phyloP scores from a whole-genome alignment of 1,284 basidiomycete species.

The Pyrrhoderma noxium region DNA sequence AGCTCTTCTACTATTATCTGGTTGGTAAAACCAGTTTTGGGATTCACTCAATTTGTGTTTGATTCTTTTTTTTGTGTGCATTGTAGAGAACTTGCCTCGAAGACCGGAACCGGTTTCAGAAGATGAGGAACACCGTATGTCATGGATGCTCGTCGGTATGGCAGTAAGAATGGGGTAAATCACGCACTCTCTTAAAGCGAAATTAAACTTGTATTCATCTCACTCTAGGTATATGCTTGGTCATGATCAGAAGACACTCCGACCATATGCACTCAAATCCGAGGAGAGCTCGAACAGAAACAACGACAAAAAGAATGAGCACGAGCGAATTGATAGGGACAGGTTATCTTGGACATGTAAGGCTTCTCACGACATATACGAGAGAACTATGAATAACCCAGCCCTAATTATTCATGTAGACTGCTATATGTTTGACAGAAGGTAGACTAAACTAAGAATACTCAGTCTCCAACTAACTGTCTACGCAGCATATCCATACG shows the following conservation, averaged over 20 bases:
- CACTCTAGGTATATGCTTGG: conserved; percentile 25
- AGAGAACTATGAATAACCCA: no score
- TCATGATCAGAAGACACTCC: conserved; percentile 27
- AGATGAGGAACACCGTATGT: conserved; percentile 29
- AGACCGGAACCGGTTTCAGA: conserved; percentile 15
- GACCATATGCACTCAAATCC: conserved; percentile 25
- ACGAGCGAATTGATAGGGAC: conserved; percentile 28
- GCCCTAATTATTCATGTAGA: no score
- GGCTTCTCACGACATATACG: no score
- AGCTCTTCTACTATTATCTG: conserved; percentile 32
- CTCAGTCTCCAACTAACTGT: neutral
- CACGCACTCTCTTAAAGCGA: no score
- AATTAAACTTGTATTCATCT: neutral
- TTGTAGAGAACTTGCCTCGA: conserved; percentile 15
- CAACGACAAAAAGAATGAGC: conserved; percentile 4
- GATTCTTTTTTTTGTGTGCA: neutral
- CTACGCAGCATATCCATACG: conserved; percentile 16
- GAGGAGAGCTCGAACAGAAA: neutral
- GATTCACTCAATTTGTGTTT: no score
- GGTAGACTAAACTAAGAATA: conserved; percentile 1
- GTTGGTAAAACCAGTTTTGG: conserved; percentile 14
- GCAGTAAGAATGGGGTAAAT: conserved; percentile 25
- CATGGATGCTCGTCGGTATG: conserved; percentile 33
- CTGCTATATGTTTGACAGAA: conserved; percentile 34
- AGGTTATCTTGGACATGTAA: conserved; percentile 33